phyloP scores from a whole-genome alignment of 1,139 yeast species.

The Yarrowia galli region DNA sequence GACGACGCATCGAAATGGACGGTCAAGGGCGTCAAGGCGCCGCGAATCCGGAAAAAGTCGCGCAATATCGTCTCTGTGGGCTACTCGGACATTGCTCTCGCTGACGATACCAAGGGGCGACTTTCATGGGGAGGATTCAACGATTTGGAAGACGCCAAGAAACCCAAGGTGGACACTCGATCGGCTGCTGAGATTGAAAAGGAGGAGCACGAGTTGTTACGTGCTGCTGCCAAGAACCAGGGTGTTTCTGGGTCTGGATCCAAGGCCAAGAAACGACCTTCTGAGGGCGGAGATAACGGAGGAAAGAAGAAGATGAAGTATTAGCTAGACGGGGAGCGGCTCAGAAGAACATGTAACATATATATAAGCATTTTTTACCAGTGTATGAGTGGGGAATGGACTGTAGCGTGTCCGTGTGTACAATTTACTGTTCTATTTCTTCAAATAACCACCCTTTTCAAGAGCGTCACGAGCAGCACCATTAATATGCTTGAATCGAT shows the following conservation, averaged over 20 bases:
- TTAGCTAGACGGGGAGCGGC: not conserved
- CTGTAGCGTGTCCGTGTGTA: too few species aligned
- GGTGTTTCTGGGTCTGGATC: slow-evolving; percentile 34
- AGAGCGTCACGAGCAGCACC: slow-evolving; percentile 87
- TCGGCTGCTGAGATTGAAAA: slow-evolving; percentile 23
- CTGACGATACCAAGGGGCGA: slow-evolving; percentile 42
- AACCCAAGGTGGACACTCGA: slow-evolving; percentile 13
- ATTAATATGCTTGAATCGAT: slow-evolving; percentile 87
- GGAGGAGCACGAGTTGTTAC: slow-evolving; percentile 19
- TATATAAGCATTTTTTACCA: not conserved
- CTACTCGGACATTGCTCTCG: slow-evolving; percentile 44
- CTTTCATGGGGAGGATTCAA: slow-evolving; percentile 45
- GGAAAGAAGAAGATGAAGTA: slow-evolving; percentile 27
- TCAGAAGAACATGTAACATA: not conserved
- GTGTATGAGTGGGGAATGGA: too few species aligned
- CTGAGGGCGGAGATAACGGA: slow-evolving; percentile 32
- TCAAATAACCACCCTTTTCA: slow-evolving; percentile 63
- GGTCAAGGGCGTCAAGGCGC: slow-evolving; percentile 44
- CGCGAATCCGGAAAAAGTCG: slow-evolving; percentile 31
- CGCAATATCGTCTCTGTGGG: slow-evolving; percentile 42
- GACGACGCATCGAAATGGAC: slow-evolving; percentile 71
- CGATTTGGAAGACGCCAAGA: slow-evolving; percentile 39
- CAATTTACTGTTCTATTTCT: slow-evolving; percentile 42
- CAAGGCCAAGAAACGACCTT: slow-evolving; percentile 34
- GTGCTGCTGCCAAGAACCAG: slow-evolving; percentile 36